phyloP scores from a whole-genome alignment of 2,329 filamentous ascomycete genomes.

The Neonectria punicea region DNA sequence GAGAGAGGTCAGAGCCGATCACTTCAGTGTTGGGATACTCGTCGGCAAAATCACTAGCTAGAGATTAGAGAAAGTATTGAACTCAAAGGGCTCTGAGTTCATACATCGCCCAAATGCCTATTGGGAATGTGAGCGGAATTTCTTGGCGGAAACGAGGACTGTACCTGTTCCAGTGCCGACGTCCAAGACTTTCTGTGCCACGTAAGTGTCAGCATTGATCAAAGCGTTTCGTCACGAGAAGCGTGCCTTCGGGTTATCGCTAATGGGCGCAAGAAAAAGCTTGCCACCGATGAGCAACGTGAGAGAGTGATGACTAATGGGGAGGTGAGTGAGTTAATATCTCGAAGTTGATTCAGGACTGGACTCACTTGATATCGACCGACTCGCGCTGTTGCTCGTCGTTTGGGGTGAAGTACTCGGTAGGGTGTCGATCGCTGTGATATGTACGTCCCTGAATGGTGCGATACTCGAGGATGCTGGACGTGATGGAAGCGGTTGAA shows the following conservation, averaged over 20 bases:
- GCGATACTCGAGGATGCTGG: constrained; percentile 39
- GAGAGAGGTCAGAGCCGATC: constrained; percentile 35
- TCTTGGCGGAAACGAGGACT: neutral
- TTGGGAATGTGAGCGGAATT: neutral
- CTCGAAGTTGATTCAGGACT: neutral
- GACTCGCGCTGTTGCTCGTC: constrained; percentile 39
- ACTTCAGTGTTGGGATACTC: constrained; percentile 34
- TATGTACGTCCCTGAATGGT: constrained; percentile 37
- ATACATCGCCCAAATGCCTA: constrained; percentile 42
- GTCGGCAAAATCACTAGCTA: constrained; percentile 34
- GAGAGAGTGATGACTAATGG: constrained; percentile 36
- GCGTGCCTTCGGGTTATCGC: constrained; percentile 30
- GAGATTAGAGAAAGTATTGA: neutral
- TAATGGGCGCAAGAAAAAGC: constrained; percentile 36
- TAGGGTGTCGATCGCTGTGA: constrained; percentile 37
- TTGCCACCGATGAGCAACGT: constrained; percentile 29
- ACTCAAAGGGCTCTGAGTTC: neutral
- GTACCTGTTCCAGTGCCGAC: constrained; percentile 36
- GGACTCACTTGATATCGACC: constrained; percentile 38
- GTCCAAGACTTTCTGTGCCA: constrained; percentile 33
- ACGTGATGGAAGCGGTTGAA: constrained; percentile 38
- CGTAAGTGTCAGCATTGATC: neutral
- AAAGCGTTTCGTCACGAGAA: neutral
- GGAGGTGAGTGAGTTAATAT: neutral
- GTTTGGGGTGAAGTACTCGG: constrained; percentile 40